Evolutionary conservation across 2,329 filamentous ascomycete species (phyloP).

Genomic region (Fusarium aywerte): DNA sequence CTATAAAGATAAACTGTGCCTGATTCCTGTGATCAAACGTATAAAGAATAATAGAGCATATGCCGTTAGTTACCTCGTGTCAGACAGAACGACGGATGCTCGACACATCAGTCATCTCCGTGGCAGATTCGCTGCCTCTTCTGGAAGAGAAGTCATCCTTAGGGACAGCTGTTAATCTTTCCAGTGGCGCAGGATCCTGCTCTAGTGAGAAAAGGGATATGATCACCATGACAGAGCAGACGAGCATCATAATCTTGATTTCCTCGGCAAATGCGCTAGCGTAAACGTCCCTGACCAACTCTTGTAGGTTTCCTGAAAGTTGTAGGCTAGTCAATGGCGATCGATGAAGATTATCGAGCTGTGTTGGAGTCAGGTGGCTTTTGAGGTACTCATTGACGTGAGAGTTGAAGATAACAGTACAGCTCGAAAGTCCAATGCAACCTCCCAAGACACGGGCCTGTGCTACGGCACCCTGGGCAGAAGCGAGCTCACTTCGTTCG

Average conservation of each 20-base stretch:
- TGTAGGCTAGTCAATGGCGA: slow-evolving; percentile 55
- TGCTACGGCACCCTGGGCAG: slow-evolving; percentile 68
- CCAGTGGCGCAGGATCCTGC: slow-evolving; percentile 53
- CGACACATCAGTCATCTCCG: slow-evolving; percentile 50
- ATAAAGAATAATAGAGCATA: not conserved
- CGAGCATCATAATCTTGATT: slow-evolving; percentile 58
- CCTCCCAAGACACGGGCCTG: slow-evolving; percentile 70
- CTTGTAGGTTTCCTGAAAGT: slow-evolving; percentile 49
- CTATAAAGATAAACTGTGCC: not conserved
- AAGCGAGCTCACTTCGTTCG: slow-evolving; percentile 61
- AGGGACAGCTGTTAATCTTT: slow-evolving; percentile 44
- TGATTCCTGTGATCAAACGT: not conserved
- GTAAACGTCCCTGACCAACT: slow-evolving; percentile 56
- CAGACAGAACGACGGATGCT: slow-evolving; percentile 40
- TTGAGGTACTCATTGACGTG: slow-evolving; percentile 54
- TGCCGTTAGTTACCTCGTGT: not conserved
- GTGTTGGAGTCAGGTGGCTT: slow-evolving; percentile 49
- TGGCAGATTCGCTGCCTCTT: slow-evolving; percentile 53
- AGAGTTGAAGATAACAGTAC: slow-evolving; percentile 67
- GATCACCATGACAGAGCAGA: slow-evolving; percentile 57
- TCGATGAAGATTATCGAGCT: slow-evolving; percentile 58
- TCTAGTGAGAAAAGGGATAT: slow-evolving; percentile 59
- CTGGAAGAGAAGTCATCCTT: slow-evolving; percentile 46
- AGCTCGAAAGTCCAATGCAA: slow-evolving; percentile 66
- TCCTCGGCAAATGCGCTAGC: slow-evolving; percentile 59